Base-by-base conservation (phyloP, 768 basidiomycete species). In the Pleurotus sapidus region DNA sequence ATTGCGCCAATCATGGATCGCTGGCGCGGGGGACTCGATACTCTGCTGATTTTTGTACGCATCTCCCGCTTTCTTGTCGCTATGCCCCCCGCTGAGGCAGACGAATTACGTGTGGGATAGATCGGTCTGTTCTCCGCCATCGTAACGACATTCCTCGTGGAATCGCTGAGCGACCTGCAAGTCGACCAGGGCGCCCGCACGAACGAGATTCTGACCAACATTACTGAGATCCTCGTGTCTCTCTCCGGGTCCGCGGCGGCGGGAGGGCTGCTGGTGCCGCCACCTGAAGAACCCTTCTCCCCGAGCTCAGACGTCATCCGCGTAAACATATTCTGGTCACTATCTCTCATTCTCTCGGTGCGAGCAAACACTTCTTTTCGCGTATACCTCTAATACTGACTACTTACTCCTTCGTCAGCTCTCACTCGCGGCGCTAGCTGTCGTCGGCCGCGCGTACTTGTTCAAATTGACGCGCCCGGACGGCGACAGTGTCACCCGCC, bases 121-220 rank as follows among this genome's bases (percentile, higher is more conserved):
- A 53, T 65, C 50, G 62, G 58, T n/a, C 49, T 65, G 5, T 65
- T 65, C 49, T 60, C 64, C 18, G 57, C 64, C 2, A 59, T 65
- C 17, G 62, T 65, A 3, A 59, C 64, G 4, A 48, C 64, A 0
- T 65, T 65, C 50, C 49, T 63, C 5, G 64, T 63, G 0, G 58
- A 65, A n/a, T 59, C 64, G 1, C 39, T 62, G 30, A 40, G 38
- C n/a, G 37, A 49, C 4, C 55, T 65, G 3, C n/a, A 49, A 11
- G 55, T 55, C 24, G 81, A 66, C 61, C 78, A 78, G 37, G 87
- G 88, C 25, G 89, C 86, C 0, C 79, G 72, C 49, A 91, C 77
- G 59, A 55, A 55, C 18, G 53, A 55, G 15, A 37, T 55, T 5
- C 53, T 55, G 0, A 1, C 37, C 8, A 55, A 43, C 17, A 9